These are phyloP conservation scores for Ophiostoma populinum DNA, from an alignment of 2,329 filamentous ascomycete species.

Conservation along the genomic window DNA sequence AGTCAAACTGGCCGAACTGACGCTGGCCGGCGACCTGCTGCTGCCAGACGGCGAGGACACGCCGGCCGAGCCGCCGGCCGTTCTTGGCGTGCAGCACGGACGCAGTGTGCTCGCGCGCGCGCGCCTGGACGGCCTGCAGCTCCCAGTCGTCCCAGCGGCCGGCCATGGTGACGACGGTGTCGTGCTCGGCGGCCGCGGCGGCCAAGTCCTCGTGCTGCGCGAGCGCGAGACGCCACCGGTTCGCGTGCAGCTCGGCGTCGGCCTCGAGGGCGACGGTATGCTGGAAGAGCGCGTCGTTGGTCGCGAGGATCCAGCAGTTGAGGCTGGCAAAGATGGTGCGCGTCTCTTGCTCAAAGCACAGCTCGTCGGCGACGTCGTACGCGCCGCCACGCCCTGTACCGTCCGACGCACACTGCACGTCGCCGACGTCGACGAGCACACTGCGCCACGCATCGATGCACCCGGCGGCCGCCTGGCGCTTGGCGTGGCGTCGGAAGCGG, in stretches of 20 bases:
- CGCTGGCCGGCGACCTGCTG: slow-evolving; percentile 5
- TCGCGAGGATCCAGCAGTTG: slow-evolving; percentile 12
- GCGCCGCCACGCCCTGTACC: neutral
- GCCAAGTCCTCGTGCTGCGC: slow-evolving; percentile 3
- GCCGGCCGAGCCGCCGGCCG: slow-evolving; percentile 9
- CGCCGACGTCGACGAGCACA: neutral
- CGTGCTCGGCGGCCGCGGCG: slow-evolving; percentile 9
- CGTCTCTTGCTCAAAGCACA: slow-evolving; percentile 5
- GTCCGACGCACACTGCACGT: neutral
- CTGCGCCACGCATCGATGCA: slow-evolving; percentile 9
- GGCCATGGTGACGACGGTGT: slow-evolving; percentile 2
- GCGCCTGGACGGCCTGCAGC: slow-evolving; percentile 12
- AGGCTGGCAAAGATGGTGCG: slow-evolving; percentile 5
- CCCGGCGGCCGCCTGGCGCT: slow-evolving; percentile 8
- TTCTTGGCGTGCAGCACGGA: slow-evolving; percentile 12
- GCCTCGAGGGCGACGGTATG: slow-evolving; percentile 10
- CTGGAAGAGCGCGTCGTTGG: slow-evolving; percentile 12
- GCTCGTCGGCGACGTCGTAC: slow-evolving; percentile 5
- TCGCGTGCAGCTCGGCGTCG: slow-evolving; percentile 9
- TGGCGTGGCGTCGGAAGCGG: slow-evolving; percentile 8
- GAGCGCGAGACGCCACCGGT: slow-evolving; percentile 9
- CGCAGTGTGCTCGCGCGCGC: slow-evolving; percentile 10
- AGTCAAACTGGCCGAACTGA: neutral
- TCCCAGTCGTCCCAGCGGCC: slow-evolving; percentile 12
- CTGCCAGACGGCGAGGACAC: slow-evolving; percentile 10